These are phyloP conservation scores for Tolypocladium tundrense DNA, from an alignment of 2,329 filamentous ascomycete genomes.

Conservation along the genomic window DNA sequence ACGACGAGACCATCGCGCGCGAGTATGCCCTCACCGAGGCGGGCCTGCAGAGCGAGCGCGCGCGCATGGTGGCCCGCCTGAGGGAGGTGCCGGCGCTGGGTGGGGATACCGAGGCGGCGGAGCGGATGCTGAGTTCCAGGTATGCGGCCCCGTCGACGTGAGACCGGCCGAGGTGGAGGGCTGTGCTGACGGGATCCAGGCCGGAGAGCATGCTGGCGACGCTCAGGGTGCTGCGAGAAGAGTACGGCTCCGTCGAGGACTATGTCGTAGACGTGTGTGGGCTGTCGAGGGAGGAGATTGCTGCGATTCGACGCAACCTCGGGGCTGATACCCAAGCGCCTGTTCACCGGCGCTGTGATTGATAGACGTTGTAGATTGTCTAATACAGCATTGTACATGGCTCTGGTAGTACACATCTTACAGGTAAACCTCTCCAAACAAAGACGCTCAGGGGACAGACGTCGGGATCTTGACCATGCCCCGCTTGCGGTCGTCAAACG, in stretches of 20 bases:
- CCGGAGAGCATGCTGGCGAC: conserved; percentile 39
- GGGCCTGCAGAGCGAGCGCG: conserved; percentile 45
- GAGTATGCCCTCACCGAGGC: conserved; percentile 61
- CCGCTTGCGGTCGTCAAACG: conserved; percentile 50
- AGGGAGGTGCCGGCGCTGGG: conserved; percentile 38
- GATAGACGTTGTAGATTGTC: background rate
- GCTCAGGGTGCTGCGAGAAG: conserved; percentile 42
- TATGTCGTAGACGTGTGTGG: conserved; percentile 52
- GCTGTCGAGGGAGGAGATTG: conserved; percentile 44
- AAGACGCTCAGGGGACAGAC: conserved; percentile 36
- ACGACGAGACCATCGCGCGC: conserved; percentile 45
- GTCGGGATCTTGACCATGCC: conserved; percentile 60
- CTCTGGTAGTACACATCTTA: background rate
- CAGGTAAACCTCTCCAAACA: conserved; percentile 1
- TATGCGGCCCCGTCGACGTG: conserved; percentile 12
- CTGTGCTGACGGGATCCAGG: conserved; percentile 12
- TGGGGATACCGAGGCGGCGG: conserved; percentile 32
- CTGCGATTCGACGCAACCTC: conserved; percentile 39
- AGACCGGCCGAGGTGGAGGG: background rate
- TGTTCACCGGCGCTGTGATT: background rate
- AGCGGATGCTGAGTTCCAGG: conserved; percentile 33
- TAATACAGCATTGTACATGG: conserved; percentile 5
- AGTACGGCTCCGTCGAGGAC: conserved; percentile 52
- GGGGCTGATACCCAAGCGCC: background rate
- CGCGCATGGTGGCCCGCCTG: conserved; percentile 38